Evolutionary conservation across 2,329 filamentous ascomycete genomes (phyloP).

Genomic region (Diaporthe destruens): DNA sequence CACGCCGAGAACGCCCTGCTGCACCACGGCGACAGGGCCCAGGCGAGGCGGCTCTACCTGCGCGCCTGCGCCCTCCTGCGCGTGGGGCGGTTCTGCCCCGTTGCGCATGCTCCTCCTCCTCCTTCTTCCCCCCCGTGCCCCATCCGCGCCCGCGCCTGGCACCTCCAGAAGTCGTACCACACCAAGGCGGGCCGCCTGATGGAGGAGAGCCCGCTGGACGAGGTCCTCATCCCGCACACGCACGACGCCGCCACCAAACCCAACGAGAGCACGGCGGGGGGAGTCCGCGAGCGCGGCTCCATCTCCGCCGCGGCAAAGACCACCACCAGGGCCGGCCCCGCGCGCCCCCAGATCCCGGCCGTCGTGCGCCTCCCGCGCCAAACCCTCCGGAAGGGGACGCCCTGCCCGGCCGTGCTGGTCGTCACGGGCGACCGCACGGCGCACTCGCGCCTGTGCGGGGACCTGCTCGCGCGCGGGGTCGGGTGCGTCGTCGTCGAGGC

Average conservation of each 20-base stretch:
- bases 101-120: conserved; percentile 65
- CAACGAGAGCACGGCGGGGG: not conserved
- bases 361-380: conserved; percentile 71
- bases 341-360: conserved; percentile 63
- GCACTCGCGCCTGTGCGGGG: conserved; percentile 70
- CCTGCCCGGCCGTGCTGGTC: conserved; percentile 64
- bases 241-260: conserved; percentile 42
- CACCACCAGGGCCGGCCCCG: not conserved
- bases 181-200: conserved; percentile 67
- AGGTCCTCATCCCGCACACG: conserved; percentile 72
- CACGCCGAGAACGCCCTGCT: conserved; percentile 64
- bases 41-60: conserved; percentile 71
- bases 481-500: conserved; percentile 73
- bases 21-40: conserved; percentile 59
- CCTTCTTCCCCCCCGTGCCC: conserved; percentile 43
- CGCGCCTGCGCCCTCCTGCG: conserved; percentile 79
- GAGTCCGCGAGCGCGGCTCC: not conserved
- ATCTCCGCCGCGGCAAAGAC: not conserved
- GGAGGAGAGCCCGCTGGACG: conserved; percentile 65
- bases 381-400: conserved; percentile 46
- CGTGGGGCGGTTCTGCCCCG: conserved; percentile 78
- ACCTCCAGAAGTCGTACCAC: conserved; percentile 73
- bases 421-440: conserved; percentile 74
- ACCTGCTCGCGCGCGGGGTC: conserved; percentile 74
- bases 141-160: conserved; percentile 73